These are phyloP conservation scores for Ambrosia hybrid DNA, from an alignment of 140 eudicot species.

Conservation along the genomic window DNA sequence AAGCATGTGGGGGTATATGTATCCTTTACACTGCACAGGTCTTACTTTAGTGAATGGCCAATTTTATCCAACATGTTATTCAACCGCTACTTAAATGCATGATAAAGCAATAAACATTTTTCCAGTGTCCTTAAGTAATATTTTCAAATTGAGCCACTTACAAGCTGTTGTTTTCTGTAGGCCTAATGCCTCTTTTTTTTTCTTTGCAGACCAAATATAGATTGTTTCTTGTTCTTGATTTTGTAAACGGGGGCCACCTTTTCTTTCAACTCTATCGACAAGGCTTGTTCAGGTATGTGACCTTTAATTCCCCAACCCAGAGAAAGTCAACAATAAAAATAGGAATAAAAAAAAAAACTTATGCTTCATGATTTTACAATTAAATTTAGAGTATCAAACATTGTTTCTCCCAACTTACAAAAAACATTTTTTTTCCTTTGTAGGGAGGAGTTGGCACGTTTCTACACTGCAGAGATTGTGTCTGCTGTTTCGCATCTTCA, in stretches of 20 bases:
- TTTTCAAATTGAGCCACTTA: not conserved
- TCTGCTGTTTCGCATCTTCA: slow-evolving; percentile 89
- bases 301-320: not conserved
- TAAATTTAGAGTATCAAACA: slow-evolving; percentile 3
- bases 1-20: slow-evolving; percentile 5
- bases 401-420: too few species aligned
- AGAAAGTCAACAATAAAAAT: not conserved
- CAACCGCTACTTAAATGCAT: not conserved
- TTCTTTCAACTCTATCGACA: slow-evolving; percentile 83
- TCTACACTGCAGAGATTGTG: slow-evolving; percentile 83
- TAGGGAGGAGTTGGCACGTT: slow-evolving; percentile 85
- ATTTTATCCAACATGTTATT: not conserved
- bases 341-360: not conserved
- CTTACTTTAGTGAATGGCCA: not conserved
- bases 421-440: not conserved
- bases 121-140: not conserved
- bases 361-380: slow-evolving; percentile 4
- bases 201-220: slow-evolving; percentile 67
- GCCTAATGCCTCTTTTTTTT: slow-evolving; percentile 11
- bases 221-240: slow-evolving; percentile 76
- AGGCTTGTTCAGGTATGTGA: slow-evolving; percentile 72
- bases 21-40: not conserved
- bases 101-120: not conserved
- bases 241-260: slow-evolving; percentile 84
- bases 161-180: slow-evolving; percentile 7